phyloP scores from a whole-genome alignment of 306 rosid species.

The Gastrolobium bilobum region DNA sequence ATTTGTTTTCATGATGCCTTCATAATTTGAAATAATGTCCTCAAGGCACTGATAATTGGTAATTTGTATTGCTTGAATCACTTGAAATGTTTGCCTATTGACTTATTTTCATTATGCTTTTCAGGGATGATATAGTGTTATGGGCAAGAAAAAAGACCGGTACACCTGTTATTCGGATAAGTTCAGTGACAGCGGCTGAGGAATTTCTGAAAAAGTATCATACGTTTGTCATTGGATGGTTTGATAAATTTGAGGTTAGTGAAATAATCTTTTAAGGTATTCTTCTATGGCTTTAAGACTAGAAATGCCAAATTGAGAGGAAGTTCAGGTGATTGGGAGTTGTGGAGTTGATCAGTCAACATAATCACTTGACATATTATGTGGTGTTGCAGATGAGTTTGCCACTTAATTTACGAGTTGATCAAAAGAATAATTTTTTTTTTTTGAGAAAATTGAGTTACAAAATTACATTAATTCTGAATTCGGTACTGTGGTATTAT shows the following conservation, averaged over 20 bases:
- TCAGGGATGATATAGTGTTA: slow-evolving; percentile 88
- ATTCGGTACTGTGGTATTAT: slow-evolving; percentile 2
- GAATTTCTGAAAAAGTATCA: slow-evolving; percentile 70
- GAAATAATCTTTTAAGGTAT: not conserved
- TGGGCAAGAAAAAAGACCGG: slow-evolving; percentile 90
- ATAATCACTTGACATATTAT: not conserved
- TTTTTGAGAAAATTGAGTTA: not conserved
- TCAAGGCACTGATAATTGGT: slow-evolving; percentile 20
- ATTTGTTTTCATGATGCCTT: slow-evolving; percentile 17
- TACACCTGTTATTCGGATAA: slow-evolving; percentile 70
- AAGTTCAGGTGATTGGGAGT: not conserved
- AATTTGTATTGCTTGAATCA: slow-evolving; percentile 17
- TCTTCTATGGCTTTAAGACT: slow-evolving; percentile 21
- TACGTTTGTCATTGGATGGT: slow-evolving; percentile 69
- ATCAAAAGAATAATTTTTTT: not conserved
- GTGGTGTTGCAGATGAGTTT: slow-evolving; percentile 11
- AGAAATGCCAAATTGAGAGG: not conserved
- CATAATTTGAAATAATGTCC: slow-evolving; percentile 5
- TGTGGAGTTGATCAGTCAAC: slow-evolving; percentile 4
- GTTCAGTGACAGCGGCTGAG: slow-evolving; percentile 63
- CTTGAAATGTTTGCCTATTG: slow-evolving; percentile 30
- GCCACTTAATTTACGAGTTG: not conserved
- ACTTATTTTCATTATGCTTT: slow-evolving; percentile 38
- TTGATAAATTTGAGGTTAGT: slow-evolving; percentile 77
- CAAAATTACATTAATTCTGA: slow-evolving; percentile 28